Evolutionary conservation across 2,329 filamentous ascomycete genomes (phyloP), one percentile per base, ranked within the genome.

Genomic region (Zymoseptoria crescenta): DNA sequence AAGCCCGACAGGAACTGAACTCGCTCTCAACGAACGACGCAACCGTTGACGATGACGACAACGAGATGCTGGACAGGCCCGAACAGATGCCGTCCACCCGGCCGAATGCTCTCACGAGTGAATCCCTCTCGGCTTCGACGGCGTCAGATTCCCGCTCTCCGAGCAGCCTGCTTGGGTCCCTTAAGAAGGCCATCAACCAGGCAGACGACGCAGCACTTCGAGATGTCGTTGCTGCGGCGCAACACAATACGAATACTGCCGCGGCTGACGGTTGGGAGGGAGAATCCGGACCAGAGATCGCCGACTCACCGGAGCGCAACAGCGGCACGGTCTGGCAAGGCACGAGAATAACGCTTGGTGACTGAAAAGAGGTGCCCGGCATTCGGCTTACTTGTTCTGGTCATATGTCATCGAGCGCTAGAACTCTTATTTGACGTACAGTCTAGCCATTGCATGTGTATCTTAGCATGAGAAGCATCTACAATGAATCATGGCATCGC

Each of bases 51-150:
- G 48, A 55, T 27, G 56, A 62, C n/a, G 56, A 59, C 8, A 56
- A 60, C n/a, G 64, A 62, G 21, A 64, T 65, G 62, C 54, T 66
- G 20, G 60, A 62, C 41, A 24, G 24, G 4, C 35, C 48, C n/a
- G 57, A 56, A 10, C 56, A 30, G 24, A 45, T 45, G 35, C 16
- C 35, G 1, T 45, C 35, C 10, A 16, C 35, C 4, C 10, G 7
- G 2, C 35, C 35, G 4, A 6, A 16, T 16, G 35, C 16, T n/a
- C 35, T 6, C 5, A 10, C 7, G 2, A 16, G 35, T 2, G 35
- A 16, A 13, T 1, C 10, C 10, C 13, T 6, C 35, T 45, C 35
- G 35, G n/a, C 5, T 16, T 7, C 35, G 13, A 16, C 35, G 13
- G n/a, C 35, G n/a, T 16, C 35, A 16, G 10, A 45, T 4, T n/a